Evolutionary conservation across 164 flowering plant genomes (phyloP), one percentile per base, ranked within the genome.

Genomic region (Umbilicus rupestris): DNA sequence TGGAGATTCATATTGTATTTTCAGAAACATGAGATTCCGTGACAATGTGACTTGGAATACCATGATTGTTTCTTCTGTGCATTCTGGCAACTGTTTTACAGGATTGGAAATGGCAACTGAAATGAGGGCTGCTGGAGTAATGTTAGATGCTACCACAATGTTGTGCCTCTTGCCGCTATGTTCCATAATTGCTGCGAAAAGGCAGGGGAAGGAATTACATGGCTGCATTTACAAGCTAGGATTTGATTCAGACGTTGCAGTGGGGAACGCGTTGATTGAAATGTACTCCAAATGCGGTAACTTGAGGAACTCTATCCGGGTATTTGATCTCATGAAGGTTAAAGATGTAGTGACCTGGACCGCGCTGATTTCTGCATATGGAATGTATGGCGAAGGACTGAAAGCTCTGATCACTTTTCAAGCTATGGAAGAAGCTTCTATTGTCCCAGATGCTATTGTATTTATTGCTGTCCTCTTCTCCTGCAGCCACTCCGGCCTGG

Each of bases 201-300:
- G 75, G 45, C 85, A 74, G 63, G 87, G 84, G 19, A 83, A 78
- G 71, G 84, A 85, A 75, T 65, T 85, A 60, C 87, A 85, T 74
- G 79, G 79, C 39, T 76, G 65, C 71, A 64, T 83, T 68, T 70
- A 77, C 19, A 82, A 72, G 70, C 64, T 73, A 31, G 84, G 80
- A 30, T 78, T 73, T 70, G 82, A 78, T 33, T 74, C 77, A 26
- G 66, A 75, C 17, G 69, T 78, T 31, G 76, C 82, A 12, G 65
- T 85, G 11, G 80, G 79, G 20, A 85, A 83, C 70, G 82, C 87
- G 28, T 72, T 85, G 46, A 73, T 83, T 47, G 87, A 83, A 50
- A 82, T 85, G 90, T 85, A 85, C 69, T 75, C 87, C 28, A 82
- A 79, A 41, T 82, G 81, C 72, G 85, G 90, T 49, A 69, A 65